A percentile compares a stretch with the other conserved stretches of the same genome.
Evolutionary conservation across 2,329 filamentous ascomycete genomes (phyloP).

Genomic region (Leptographium wingfieldii): DNA sequence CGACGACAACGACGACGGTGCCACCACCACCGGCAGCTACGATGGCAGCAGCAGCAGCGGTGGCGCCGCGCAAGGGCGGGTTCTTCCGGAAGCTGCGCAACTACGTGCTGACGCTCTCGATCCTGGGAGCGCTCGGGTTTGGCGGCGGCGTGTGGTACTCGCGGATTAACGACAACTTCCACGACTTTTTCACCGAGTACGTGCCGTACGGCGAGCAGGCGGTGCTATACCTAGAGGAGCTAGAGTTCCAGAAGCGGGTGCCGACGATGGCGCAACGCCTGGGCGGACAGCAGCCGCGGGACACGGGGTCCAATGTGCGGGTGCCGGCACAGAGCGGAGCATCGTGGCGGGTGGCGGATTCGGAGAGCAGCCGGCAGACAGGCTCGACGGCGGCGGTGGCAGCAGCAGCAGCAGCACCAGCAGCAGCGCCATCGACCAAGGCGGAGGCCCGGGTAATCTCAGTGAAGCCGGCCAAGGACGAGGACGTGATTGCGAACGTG

Average conservation of each 20-base stretch:
- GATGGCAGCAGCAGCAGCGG: constrained; percentile 23
- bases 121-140: constrained; percentile 69
- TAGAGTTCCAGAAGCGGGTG: constrained; percentile 83
- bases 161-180: constrained; percentile 90
- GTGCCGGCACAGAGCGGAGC: constrained; percentile 79
- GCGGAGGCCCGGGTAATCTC: constrained; percentile 9
- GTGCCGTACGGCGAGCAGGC: constrained; percentile 88
- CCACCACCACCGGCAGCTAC: constrained; percentile 19
- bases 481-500: neutral
- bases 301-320: constrained; percentile 59
- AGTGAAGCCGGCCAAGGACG: neutral
- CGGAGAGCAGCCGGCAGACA: constrained; percentile 43
- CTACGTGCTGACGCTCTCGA: constrained; percentile 61
- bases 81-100: constrained; percentile 61
- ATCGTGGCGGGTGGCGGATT: constrained; percentile 63
- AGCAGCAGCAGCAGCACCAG: neutral
- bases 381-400: constrained; percentile 8
- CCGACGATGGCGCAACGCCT: constrained; percentile 32
- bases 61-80: constrained; percentile 45
- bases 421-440: constrained; percentile 2
- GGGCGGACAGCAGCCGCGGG: constrained; percentile 36
- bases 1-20: constrained; percentile 21
- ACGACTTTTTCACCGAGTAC: constrained; percentile 96
- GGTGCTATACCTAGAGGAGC: constrained; percentile 90
- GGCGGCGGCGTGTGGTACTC: constrained; percentile 86